These are phyloP conservation scores for Ascoidea asiatica DNA, from an alignment of 805 yeast genomes.

Conservation along the genomic window DNA sequence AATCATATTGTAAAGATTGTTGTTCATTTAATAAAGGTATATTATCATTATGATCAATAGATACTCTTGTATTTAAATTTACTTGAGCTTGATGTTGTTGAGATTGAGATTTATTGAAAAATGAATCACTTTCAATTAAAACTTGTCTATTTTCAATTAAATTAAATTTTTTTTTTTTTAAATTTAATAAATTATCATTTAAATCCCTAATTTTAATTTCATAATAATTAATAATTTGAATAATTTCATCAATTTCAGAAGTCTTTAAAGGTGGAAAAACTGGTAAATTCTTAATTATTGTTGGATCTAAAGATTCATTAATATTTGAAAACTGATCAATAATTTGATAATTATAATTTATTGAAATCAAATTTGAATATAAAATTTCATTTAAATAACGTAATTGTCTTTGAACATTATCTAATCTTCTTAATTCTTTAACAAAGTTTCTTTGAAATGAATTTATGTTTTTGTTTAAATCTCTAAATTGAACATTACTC, in stretches of 20 bases:
- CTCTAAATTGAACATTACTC: slow-evolving; percentile 80
- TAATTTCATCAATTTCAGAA: slow-evolving; percentile 60
- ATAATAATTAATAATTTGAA: slow-evolving; percentile 44
- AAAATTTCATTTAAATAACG: slow-evolving; percentile 39
- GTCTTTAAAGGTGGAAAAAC: slow-evolving; percentile 15
- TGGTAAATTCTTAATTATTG: background rate
- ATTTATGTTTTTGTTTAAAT: slow-evolving; percentile 66
- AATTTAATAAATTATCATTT: slow-evolving; percentile 50
- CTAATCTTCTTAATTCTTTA: slow-evolving; percentile 70
- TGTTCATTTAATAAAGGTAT: slow-evolving; percentile 24
- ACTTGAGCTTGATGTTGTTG: slow-evolving; percentile 4
- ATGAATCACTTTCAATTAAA: slow-evolving; percentile 31
- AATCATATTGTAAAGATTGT: slow-evolving; percentile 24
- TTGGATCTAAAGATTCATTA: background rate
- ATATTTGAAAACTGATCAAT: background rate
- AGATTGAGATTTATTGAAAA: slow-evolving; percentile 28
- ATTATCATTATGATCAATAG: slow-evolving; percentile 22
- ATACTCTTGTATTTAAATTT: slow-evolving; percentile 16
- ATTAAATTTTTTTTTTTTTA: slow-evolving; percentile 48
- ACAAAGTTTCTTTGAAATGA: slow-evolving; percentile 88
- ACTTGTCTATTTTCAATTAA: slow-evolving; percentile 64
- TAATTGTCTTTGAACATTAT: slow-evolving; percentile 80
- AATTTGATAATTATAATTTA: slow-evolving; percentile 7
- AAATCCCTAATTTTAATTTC: slow-evolving; percentile 69
- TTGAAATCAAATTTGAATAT: slow-evolving; percentile 30